Percentiles rank a stretch among this genome's conserved stretches.
Conservation (phyloP, 2,329 filamentous ascomycete species). For the Ophiostoma angusticollis region DNA sequence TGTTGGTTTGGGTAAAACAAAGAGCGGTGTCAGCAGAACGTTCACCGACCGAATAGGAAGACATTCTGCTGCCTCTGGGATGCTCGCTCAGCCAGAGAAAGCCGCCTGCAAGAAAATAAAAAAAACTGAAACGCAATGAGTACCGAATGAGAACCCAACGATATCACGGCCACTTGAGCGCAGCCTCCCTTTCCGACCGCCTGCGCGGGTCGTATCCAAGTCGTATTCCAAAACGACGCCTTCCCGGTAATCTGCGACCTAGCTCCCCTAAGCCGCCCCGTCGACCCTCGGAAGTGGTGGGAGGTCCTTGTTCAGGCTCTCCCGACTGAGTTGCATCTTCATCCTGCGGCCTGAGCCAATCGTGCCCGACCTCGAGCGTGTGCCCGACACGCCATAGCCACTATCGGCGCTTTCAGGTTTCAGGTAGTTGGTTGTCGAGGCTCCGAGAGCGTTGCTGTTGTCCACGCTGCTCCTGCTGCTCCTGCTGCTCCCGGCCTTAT, state of each 20-base stretch:
- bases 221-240: too few species aligned
- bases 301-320: constrained; percentile 47
- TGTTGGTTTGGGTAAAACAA: constrained; percentile 12
- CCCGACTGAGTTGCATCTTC: constrained; percentile 33
- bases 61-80: too few species aligned
- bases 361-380: constrained; percentile 17
- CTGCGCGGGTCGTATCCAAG: too few species aligned
- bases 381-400: constrained; percentile 27
- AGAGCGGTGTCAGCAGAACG: too few species aligned
- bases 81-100: too few species aligned
- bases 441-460: too few species aligned
- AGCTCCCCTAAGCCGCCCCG: constrained; percentile 1
- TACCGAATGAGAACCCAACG: too few species aligned
- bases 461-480: constrained; percentile 5
- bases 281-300: constrained; percentile 37
- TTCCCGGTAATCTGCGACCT: neutral
- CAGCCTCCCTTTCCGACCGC: too few species aligned
- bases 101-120: neutral
- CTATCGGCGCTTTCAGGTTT: constrained; percentile 37
- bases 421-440: constrained; percentile 18
- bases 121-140: neutral
- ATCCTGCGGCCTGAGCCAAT: constrained; percentile 19
- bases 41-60: too few species aligned
- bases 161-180: too few species aligned
- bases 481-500: constrained; percentile 15